These are phyloP conservation scores for Pezicula neosporulosa DNA, from an alignment of 2,329 filamentous ascomycete species.

Conservation along the genomic window DNA sequence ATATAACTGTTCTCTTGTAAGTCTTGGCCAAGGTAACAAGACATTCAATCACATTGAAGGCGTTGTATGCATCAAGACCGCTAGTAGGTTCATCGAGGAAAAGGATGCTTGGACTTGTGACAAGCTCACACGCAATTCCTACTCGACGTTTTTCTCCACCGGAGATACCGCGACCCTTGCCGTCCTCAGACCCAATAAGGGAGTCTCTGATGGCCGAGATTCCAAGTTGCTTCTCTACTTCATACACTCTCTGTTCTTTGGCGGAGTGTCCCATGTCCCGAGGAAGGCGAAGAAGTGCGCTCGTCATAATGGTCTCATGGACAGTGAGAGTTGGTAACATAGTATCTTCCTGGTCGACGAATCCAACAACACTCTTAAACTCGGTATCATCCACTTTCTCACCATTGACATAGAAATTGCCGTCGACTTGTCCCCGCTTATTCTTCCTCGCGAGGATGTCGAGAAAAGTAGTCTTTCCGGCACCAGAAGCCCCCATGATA, in stretches of 20 bases:
- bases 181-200: conserved; percentile 93
- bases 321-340: conserved; percentile 95
- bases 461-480: conserved; percentile 94
- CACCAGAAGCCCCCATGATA: conserved; percentile 97
- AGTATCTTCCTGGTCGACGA: conserved; percentile 97
- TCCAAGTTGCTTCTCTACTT: conserved; percentile 93
- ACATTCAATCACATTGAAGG: conserved; percentile 96
- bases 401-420: conserved; percentile 90
- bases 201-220: conserved; percentile 94
- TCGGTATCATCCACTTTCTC: conserved; percentile 82
- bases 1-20: conserved; percentile 95
- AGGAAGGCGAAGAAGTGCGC: conserved; percentile 86
- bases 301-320: conserved; percentile 95
- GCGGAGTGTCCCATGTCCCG: conserved; percentile 80
- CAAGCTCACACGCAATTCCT: conserved; percentile 94
- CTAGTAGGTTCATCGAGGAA: conserved; percentile 98
- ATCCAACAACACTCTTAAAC: conserved; percentile 89
- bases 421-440: conserved; percentile 75
- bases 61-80: conserved; percentile 93
- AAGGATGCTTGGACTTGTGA: conserved; percentile 94
- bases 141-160: conserved; percentile 95
- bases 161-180: conserved; percentile 89
- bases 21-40: conserved; percentile 91
- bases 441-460: conserved; percentile 97
- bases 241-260: conserved; percentile 89